Evolutionary conservation across 2,329 filamentous ascomycete species (phyloP).

Genomic region (Ceratocystis huliohia): DNA sequence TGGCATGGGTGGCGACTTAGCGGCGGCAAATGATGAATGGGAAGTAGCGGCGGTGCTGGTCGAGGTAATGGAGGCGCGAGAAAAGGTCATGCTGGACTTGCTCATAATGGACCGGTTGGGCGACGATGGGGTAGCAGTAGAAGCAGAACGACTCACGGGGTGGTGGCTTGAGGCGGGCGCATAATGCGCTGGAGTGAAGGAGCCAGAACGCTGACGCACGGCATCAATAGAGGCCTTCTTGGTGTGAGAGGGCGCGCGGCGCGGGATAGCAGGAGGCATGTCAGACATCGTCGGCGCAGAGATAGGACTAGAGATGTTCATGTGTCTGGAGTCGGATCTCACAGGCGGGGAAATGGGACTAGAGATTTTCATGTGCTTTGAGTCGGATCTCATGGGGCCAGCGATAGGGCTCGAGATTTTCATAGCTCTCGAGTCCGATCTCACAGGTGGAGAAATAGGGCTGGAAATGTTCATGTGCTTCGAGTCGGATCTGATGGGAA

Average conservation of each 20-base stretch:
- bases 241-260: slow-evolving; percentile 72
- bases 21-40: slow-evolving; percentile 23
- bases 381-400: not conserved
- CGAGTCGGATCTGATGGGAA: not conserved
- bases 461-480: not conserved
- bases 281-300: slow-evolving; percentile 31
- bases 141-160: slow-evolving; percentile 40
- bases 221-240: slow-evolving; percentile 69
- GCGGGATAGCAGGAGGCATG: slow-evolving; percentile 55
- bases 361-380: too few species aligned
- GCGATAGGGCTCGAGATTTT: not conserved
- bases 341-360: too few species aligned
- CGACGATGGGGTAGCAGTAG: slow-evolving; percentile 45
- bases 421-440: not conserved
- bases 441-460: not conserved
- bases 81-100: slow-evolving; percentile 21
- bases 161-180: slow-evolving; percentile 27
- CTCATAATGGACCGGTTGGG: slow-evolving; percentile 31
- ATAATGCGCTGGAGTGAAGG: slow-evolving; percentile 44
- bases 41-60: slow-evolving; percentile 11
- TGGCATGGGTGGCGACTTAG: slow-evolving; percentile 25
- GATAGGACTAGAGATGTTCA: not conserved
- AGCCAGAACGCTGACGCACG: slow-evolving; percentile 51
- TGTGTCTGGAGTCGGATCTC: too few species aligned
- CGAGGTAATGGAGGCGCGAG: slow-evolving; percentile 24